Conservation (phyloP, 495 filamentous ascomycete genomes). For the Cenococcum geophilum region DNA sequence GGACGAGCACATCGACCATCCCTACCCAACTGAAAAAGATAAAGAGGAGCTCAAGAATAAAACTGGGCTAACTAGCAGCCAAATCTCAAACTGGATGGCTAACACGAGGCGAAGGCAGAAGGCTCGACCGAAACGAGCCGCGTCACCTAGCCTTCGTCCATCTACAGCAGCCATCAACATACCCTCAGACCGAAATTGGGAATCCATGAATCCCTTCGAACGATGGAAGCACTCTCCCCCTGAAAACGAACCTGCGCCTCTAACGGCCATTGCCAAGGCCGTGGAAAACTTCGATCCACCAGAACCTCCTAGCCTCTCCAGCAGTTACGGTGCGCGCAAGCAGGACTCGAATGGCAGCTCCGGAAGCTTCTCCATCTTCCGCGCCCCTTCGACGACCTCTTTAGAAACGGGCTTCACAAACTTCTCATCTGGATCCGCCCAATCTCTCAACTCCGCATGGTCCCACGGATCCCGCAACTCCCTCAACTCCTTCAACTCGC, state of each 20-base stretch:
- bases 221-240: constrained; percentile 82
- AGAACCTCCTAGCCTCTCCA: constrained; percentile 20
- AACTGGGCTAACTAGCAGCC: constrained; percentile 67
- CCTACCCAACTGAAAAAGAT: constrained; percentile 75
- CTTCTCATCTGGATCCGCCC: constrained; percentile 45
- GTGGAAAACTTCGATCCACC: constrained; percentile 49
- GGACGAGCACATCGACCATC: constrained; percentile 63
- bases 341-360: constrained; percentile 55
- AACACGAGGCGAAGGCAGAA: constrained; percentile 77
- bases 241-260: constrained; percentile 77
- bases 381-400: constrained; percentile 65
- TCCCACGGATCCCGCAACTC: constrained; percentile 58
- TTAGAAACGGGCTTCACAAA: constrained; percentile 49
- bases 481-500: constrained; percentile 57
- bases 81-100: constrained; percentile 82
- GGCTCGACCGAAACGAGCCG: constrained; percentile 45
- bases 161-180: constrained; percentile 57
- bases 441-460: constrained; percentile 59
- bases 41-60: constrained; percentile 64
- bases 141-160: constrained; percentile 33
- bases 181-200: constrained; percentile 37
- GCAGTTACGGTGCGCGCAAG: constrained; percentile 35
- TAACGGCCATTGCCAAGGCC: constrained; percentile 71
- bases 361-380: constrained; percentile 46
- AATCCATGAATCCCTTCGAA: constrained; percentile 58